Conservation (phyloP, 2,329 filamentous ascomycete genomes). For the Colletotrichum musae region DNA sequence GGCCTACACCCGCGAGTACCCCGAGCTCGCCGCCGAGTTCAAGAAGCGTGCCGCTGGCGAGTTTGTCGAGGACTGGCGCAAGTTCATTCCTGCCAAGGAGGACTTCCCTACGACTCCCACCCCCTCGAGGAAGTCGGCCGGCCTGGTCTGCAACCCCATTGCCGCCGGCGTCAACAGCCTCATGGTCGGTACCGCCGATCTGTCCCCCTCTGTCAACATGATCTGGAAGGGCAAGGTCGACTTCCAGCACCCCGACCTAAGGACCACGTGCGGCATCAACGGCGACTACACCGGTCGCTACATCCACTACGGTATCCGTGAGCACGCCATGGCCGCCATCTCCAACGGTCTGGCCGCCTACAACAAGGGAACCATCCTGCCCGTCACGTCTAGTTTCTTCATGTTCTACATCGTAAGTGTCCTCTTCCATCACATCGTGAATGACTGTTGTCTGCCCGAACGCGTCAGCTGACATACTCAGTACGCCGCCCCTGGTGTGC, state of each 20-base stretch:
- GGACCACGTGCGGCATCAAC: constrained; percentile 63
- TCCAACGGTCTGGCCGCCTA: constrained; percentile 73
- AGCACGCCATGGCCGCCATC: constrained; percentile 73
- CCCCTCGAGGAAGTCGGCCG: constrained; percentile 64
- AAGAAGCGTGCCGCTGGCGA: constrained; percentile 62
- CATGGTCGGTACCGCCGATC: constrained; percentile 68
- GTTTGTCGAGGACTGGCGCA: constrained; percentile 63
- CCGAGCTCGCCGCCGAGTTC: constrained; percentile 66
- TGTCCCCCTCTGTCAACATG: constrained; percentile 69
- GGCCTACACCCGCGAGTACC: constrained; percentile 60
- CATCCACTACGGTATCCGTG: constrained; percentile 73
- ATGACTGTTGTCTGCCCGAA: background rate
- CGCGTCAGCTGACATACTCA: constrained; percentile 27
- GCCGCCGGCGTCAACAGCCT: constrained; percentile 62
- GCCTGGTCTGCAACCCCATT: constrained; percentile 65
- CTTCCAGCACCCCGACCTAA: constrained; percentile 60
- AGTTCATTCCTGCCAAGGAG: constrained; percentile 61
- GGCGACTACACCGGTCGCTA: constrained; percentile 70
- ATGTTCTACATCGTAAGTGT: constrained; percentile 69
- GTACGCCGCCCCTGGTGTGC: constrained; percentile 70
- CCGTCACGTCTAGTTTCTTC: constrained; percentile 72
- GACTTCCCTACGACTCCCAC: constrained; percentile 62
- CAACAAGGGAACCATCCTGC: constrained; percentile 67
- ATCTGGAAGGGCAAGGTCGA: constrained; percentile 67
- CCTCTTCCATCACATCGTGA: background rate